These are phyloP conservation scores for Penicillium sp. DNA, from an alignment of 2,329 filamentous ascomycete genomes.

Conservation along the genomic window DNA sequence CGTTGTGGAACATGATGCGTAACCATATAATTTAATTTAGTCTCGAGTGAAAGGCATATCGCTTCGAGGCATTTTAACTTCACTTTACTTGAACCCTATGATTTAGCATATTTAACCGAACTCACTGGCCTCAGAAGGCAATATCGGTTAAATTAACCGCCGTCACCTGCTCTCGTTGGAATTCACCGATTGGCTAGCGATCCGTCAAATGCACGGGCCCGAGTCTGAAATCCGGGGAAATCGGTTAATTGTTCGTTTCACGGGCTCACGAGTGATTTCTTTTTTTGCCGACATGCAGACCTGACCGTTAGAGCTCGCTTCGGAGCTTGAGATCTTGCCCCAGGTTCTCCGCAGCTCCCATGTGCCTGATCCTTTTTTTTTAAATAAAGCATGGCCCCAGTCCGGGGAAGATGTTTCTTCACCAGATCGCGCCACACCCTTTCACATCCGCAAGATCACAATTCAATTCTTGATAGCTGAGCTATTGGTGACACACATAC, in stretches of 20 bases:
- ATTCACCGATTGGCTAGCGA: constrained; percentile 5
- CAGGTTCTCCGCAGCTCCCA: constrained; percentile 7
- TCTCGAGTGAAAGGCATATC: background rate
- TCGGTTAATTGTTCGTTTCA: constrained; percentile 7
- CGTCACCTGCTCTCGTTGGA: background rate
- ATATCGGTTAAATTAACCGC: background rate
- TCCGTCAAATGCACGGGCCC: background rate
- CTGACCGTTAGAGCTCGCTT: background rate
- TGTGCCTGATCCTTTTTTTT: background rate
- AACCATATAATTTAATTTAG: background rate
- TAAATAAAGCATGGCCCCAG: constrained; percentile 6
- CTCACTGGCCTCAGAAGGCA: background rate
- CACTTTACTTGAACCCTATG: background rate
- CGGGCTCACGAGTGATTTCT: too few species aligned
- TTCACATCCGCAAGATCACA: background rate
- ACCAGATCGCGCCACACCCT: background rate
- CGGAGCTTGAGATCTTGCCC: background rate
- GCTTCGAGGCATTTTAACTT: background rate
- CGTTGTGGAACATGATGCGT: background rate
- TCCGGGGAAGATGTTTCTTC: constrained; percentile 2
- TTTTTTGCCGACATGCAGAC: background rate
- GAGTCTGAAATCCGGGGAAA: constrained; percentile 7
- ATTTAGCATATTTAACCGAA: too few species aligned
- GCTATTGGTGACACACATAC: background rate
- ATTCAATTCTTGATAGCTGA: background rate